Percentiles rank a stretch among this genome's conserved stretches.
Conservation (phyloP, 495 filamentous ascomycete genomes). For the Tetracladium setigerum region DNA sequence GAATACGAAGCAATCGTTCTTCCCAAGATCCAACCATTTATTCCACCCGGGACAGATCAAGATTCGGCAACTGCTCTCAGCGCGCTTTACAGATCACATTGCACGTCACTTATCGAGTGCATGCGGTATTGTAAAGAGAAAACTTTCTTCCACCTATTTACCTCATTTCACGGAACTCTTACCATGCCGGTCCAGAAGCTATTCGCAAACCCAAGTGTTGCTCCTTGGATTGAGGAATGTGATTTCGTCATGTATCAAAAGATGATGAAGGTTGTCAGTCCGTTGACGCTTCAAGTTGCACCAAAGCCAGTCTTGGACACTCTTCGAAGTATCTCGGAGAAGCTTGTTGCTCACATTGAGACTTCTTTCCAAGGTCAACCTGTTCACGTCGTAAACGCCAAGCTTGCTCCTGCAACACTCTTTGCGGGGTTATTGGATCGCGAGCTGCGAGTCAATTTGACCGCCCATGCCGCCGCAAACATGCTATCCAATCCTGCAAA, state of each 20-base stretch:
- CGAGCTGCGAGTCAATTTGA: slow-evolving; percentile 81
- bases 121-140: slow-evolving; percentile 94
- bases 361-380: slow-evolving; percentile 76
- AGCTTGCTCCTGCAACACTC: slow-evolving; percentile 78
- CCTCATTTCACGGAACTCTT: slow-evolving; percentile 88
- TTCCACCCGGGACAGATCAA: slow-evolving; percentile 68
- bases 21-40: slow-evolving; percentile 67
- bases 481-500: slow-evolving; percentile 65
- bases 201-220: slow-evolving; percentile 70
- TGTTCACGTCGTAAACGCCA: slow-evolving; percentile 73
- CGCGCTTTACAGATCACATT: slow-evolving; percentile 87
- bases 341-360: slow-evolving; percentile 67
- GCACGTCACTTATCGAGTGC: slow-evolving; percentile 87
- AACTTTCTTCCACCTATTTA: slow-evolving; percentile 90
- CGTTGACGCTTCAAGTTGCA: slow-evolving; percentile 79
- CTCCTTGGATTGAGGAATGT: slow-evolving; percentile 89
- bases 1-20: slow-evolving; percentile 63
- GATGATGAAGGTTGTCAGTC: slow-evolving; percentile 85
- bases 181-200: slow-evolving; percentile 97
- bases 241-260: slow-evolving; percentile 93
- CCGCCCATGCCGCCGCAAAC: slow-evolving; percentile 77
- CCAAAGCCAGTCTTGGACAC: slow-evolving; percentile 77
- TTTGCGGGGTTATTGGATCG: slow-evolving; percentile 81
- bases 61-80: slow-evolving; percentile 75
- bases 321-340: slow-evolving; percentile 74